Conservation (phyloP, 2,329 filamentous ascomycete genomes). For the Podosphaera aphanis region DNA sequence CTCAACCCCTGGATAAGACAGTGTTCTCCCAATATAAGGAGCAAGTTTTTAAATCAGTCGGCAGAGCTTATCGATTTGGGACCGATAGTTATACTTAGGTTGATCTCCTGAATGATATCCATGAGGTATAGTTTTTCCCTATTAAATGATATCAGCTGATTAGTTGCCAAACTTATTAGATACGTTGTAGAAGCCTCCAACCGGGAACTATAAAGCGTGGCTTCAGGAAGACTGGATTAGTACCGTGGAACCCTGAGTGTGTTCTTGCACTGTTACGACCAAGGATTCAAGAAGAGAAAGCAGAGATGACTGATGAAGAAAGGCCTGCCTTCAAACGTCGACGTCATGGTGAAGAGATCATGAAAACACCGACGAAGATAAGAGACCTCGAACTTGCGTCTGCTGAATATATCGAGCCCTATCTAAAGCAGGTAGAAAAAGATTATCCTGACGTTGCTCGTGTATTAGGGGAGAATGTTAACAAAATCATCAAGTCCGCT, state of each 20-base stretch:
- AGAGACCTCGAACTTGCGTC: background rate
- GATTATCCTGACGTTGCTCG: background rate
- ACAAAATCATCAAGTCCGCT: background rate
- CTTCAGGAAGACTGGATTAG: too few relatives aligned
- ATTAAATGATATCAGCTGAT: too few relatives aligned
- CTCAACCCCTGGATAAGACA: background rate
- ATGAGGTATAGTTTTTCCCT: too few relatives aligned
- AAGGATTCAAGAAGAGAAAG: background rate
- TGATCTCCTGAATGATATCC: background rate
- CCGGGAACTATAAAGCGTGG: too few relatives aligned
- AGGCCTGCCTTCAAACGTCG: background rate
- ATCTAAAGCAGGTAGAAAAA: background rate
- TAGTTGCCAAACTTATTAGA: too few relatives aligned
- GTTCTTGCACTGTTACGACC: background rate
- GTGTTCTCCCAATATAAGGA: background rate
- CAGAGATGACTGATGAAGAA: background rate
- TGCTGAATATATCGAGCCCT: conserved; percentile 1
- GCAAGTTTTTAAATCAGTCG: background rate
- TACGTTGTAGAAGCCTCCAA: too few relatives aligned
- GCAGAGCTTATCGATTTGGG: background rate
- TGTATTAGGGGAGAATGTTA: background rate
- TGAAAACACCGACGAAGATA: background rate
- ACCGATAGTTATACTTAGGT: background rate
- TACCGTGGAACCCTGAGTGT: background rate
- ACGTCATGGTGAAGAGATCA: background rate